phyloP scores from a whole-genome alignment of 441 rosid species.

The Gossypium laxum region DNA sequence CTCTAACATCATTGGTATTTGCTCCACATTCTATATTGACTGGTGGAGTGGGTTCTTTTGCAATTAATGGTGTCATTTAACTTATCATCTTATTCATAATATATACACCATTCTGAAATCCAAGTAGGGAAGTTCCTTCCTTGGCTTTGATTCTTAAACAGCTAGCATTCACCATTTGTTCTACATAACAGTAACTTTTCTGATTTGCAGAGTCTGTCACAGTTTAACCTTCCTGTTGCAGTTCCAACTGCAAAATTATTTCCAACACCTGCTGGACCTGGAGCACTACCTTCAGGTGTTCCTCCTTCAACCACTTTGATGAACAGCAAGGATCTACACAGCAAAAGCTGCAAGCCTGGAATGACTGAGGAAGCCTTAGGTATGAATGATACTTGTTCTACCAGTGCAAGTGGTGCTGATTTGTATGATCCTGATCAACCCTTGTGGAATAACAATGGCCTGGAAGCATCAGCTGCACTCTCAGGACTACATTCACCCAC shows the following conservation, averaged over 20 bases:
- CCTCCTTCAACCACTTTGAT: slow-evolving; percentile 41
- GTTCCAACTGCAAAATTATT: slow-evolving; percentile 63
- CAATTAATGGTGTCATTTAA: neutral
- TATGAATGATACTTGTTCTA: slow-evolving; percentile 44
- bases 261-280: slow-evolving; percentile 51
- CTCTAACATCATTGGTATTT: neutral
- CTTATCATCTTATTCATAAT: neutral
- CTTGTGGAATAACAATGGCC: slow-evolving; percentile 72
- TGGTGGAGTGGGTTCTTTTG: neutral
- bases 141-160: neutral
- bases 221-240: slow-evolving; percentile 92
- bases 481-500: slow-evolving; percentile 44
- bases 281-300: slow-evolving; percentile 43
- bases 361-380: slow-evolving; percentile 49
- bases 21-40: neutral
- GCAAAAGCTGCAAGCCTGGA: slow-evolving; percentile 50
- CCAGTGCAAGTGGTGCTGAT: slow-evolving; percentile 45
- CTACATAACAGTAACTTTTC: slow-evolving; percentile 3
- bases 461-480: slow-evolving; percentile 50
- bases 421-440: slow-evolving; percentile 99
- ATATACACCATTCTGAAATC: neutral
- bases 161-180: neutral
- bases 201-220: slow-evolving; percentile 80
- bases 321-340: slow-evolving; percentile 44
- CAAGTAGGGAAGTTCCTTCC: neutral